These are phyloP conservation scores for Calophaca sinica DNA, from an alignment of 306 rosid genomes.

Conservation along the genomic window DNA sequence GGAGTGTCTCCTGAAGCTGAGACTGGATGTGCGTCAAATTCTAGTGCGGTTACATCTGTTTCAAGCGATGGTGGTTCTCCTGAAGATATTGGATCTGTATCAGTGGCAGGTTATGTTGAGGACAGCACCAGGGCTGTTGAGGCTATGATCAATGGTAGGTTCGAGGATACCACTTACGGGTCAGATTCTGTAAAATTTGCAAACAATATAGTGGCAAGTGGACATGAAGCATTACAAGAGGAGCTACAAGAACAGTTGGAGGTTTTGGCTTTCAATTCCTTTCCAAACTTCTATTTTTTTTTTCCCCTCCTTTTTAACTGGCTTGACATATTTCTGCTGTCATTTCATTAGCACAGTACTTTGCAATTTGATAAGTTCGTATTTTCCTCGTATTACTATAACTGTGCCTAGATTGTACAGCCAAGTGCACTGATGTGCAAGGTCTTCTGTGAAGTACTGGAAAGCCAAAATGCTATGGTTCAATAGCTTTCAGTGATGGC, in stretches of 20 bases:
- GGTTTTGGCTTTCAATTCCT: constrained; percentile 73
- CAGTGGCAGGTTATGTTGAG: constrained; percentile 48
- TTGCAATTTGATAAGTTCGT: constrained; percentile 36
- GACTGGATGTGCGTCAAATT: constrained; percentile 63
- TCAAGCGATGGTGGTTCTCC: constrained; percentile 67
- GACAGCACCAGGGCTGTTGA: constrained; percentile 51
- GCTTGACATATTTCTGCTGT: constrained; percentile 19
- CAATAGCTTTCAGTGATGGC: too few species aligned
- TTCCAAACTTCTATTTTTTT: background rate
- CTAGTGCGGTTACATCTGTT: constrained; percentile 61
- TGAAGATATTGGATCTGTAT: constrained; percentile 61
- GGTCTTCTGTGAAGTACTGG: constrained; percentile 22
- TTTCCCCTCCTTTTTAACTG: background rate
- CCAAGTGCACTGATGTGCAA: constrained; percentile 37
- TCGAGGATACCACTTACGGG: constrained; percentile 43
- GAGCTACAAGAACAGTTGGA: constrained; percentile 56
- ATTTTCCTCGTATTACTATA: constrained; percentile 14
- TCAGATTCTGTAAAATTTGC: constrained; percentile 44
- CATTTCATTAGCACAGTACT: background rate
- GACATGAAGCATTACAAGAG: constrained; percentile 45
- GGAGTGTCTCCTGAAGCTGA: constrained; percentile 54
- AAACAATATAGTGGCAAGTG: constrained; percentile 43
- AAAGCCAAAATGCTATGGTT: constrained; percentile 33
- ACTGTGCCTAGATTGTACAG: constrained; percentile 24
- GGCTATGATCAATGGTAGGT: constrained; percentile 47